Evolutionary conservation across 176 grass and related monocot genomes (phyloP), one percentile per base, ranked within the genome.

Genomic region (Tuctoria greenei): DNA sequence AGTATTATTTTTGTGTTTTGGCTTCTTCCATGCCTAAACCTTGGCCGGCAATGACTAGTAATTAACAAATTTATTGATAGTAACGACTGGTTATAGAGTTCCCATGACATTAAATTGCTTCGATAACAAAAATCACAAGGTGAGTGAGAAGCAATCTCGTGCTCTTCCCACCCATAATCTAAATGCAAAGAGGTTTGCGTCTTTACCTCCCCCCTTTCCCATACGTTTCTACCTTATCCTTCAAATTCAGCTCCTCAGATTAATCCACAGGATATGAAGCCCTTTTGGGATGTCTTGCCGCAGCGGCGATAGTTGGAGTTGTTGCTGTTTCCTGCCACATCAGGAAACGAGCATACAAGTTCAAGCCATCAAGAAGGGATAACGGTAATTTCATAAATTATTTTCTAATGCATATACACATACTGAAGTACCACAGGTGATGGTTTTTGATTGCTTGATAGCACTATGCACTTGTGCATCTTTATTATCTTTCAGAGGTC

Each of bases 131-230:
- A 76, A 56, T 34, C 52, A 65, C 31, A 78, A 62, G 18, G 69
- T 51, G 50, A 51, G 31, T 47, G 27, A 79, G 82, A 83, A 64
- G 26, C n/a, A 69, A 47, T 37, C 50, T 50, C 7, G 60, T 80
- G 56, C 67, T 83, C 34, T 61, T 68, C 43, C 25, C 14, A 87
- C 16, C 65, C 68, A 67, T 61, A 65, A 68, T 45, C 75, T 74
- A 70, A 49, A 88, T 88, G 86, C 81, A 75, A 20, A 80, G 27
- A 84, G 86, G 86, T 88, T 64, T 44, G 61, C 41, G 7, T 55
- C 18, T 58, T 57, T 64, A 69, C 54, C 75, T 37, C 26, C n/a
- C 6, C 6, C 79, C 58, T 61, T 24, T 68, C n/a, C 66, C 66
- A 59, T 82, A 21, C 28, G 8, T 21, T 75, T 45, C 61, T 31